Conservation (phyloP, 2,329 filamentous ascomycete species). For the Kalaharituber pfeilii region DNA sequence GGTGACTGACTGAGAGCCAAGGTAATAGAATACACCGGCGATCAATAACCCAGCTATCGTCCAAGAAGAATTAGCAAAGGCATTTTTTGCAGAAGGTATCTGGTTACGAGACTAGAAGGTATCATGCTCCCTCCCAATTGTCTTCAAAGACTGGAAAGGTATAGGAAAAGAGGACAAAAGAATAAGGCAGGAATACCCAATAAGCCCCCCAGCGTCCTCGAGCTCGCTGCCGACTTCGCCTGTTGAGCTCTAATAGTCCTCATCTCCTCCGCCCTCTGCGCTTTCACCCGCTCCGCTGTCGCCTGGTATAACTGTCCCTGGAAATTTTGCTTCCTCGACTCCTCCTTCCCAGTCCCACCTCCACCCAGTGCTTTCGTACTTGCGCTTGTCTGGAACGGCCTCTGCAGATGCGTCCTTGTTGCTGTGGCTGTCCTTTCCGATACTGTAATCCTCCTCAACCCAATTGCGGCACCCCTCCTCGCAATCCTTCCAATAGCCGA, state of each 20-base stretch:
- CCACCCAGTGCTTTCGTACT: too few relatives aligned
- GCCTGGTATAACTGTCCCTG: conserved; percentile 44
- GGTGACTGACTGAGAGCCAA: conserved; percentile 38
- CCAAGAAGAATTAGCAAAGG: too few relatives aligned
- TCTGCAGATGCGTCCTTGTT: too few relatives aligned
- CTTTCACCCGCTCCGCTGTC: conserved; percentile 37
- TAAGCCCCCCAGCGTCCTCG: conserved; percentile 36
- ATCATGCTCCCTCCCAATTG: too few relatives aligned
- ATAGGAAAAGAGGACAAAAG: not conserved
- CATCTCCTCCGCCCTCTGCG: conserved; percentile 39
- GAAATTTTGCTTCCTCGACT: conserved; percentile 26
- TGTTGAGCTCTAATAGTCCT: conserved; percentile 31
- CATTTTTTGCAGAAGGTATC: too few relatives aligned
- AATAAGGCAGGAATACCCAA: conserved; percentile 31
- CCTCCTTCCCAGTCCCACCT: not conserved
- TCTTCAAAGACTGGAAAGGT: conserved; percentile 1
- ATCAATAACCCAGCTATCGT: conserved; percentile 39
- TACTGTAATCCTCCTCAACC: too few relatives aligned
- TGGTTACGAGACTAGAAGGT: too few relatives aligned
- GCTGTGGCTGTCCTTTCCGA: too few relatives aligned
- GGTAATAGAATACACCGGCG: conserved; percentile 38
- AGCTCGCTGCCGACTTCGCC: conserved; percentile 24
- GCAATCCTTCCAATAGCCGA: too few relatives aligned
- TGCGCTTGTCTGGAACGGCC: too few relatives aligned
- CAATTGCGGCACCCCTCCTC: too few relatives aligned